These are phyloP conservation scores for Endothia cerciana DNA, from an alignment of 2,329 filamentous ascomycete species.

Conservation along the genomic window DNA sequence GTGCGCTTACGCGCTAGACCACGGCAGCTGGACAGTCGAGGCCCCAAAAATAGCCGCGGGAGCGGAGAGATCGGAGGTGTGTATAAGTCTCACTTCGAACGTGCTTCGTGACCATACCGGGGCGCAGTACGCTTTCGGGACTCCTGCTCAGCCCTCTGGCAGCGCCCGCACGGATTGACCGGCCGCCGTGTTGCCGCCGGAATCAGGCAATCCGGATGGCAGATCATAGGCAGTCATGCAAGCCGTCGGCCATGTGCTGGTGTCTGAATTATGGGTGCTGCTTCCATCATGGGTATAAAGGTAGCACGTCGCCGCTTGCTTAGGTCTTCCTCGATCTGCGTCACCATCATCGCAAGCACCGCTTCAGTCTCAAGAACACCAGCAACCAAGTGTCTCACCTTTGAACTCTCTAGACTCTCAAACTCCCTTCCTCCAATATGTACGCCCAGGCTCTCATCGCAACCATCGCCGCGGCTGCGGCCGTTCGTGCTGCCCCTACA, in stretches of 20 bases:
- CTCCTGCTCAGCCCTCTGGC: conserved; percentile 13
- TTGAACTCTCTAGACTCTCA: no score
- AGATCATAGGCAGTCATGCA: background rate
- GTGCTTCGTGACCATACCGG: background rate
- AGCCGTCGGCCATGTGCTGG: background rate
- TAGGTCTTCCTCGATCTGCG: background rate
- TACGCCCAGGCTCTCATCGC: conserved; percentile 37
- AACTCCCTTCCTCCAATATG: conserved; percentile 34
- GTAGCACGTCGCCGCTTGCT: background rate
- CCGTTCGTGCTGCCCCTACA: conserved; percentile 39
- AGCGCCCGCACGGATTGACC: background rate
- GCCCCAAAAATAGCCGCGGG: conserved; percentile 9
- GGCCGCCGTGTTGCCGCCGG: background rate
- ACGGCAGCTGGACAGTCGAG: background rate
- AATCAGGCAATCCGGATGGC: background rate
- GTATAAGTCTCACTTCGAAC: conserved; percentile 1
- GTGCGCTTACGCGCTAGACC: conserved; percentile 21
- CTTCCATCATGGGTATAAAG: conserved; percentile 12
- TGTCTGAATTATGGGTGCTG: background rate
- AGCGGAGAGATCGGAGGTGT: background rate
- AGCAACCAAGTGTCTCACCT: background rate
- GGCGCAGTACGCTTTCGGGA: conserved; percentile 13
- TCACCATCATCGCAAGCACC: conserved; percentile 6
- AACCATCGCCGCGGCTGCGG: conserved; percentile 35
- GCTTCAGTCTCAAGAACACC: background rate